Percentiles rank a stretch among this genome's conserved stretches.
phyloP scores from a whole-genome alignment of 768 basidiomycete genomes.

The Gymnopilus junonius region DNA sequence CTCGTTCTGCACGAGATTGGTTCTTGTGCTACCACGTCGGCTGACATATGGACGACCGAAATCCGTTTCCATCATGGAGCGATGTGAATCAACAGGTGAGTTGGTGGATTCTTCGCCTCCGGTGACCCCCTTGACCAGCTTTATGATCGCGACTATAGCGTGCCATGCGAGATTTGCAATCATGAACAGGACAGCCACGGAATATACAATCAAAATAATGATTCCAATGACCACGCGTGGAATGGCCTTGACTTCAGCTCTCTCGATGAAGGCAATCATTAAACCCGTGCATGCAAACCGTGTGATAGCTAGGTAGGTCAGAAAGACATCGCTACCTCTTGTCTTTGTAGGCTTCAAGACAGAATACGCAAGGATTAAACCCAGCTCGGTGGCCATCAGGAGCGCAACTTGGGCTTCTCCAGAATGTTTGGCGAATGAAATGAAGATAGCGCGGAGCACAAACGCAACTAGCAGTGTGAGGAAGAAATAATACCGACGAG shows the following conservation, averaged over 20 bases:
- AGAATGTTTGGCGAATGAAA: slow-evolving; percentile 62
- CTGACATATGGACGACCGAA: slow-evolving; percentile 1
- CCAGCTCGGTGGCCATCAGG: slow-evolving; percentile 67
- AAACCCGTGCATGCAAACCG: slow-evolving; percentile 73
- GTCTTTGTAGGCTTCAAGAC: slow-evolving; percentile 67
- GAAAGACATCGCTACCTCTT: slow-evolving; percentile 72
- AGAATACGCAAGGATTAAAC: slow-evolving; percentile 56
- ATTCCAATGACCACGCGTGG: slow-evolving; percentile 83
- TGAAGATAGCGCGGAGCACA: slow-evolving; percentile 73
- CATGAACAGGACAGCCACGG: slow-evolving; percentile 69
- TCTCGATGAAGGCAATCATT: slow-evolving; percentile 77
- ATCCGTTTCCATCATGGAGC: slow-evolving; percentile 47
- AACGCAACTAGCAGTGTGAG: slow-evolving; percentile 57
- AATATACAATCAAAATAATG: slow-evolving; percentile 72
- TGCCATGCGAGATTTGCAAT: slow-evolving; percentile 69
- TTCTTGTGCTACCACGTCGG: slow-evolving; percentile 15
- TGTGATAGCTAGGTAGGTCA: slow-evolving; percentile 65
- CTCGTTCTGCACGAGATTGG: slow-evolving; percentile 7
- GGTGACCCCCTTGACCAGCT: slow-evolving; percentile 28
- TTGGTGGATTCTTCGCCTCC: slow-evolving; percentile 5
- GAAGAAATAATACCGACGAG: slow-evolving; percentile 71
- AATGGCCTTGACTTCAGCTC: slow-evolving; percentile 68
- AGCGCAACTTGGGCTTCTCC: slow-evolving; percentile 73
- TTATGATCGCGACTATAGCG: slow-evolving; percentile 35
- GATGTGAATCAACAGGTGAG: slow-evolving; percentile 28